These are phyloP conservation scores for Oryza glumipatula DNA, from an alignment of 176 grass and related monocot species.

Conservation along the genomic window DNA sequence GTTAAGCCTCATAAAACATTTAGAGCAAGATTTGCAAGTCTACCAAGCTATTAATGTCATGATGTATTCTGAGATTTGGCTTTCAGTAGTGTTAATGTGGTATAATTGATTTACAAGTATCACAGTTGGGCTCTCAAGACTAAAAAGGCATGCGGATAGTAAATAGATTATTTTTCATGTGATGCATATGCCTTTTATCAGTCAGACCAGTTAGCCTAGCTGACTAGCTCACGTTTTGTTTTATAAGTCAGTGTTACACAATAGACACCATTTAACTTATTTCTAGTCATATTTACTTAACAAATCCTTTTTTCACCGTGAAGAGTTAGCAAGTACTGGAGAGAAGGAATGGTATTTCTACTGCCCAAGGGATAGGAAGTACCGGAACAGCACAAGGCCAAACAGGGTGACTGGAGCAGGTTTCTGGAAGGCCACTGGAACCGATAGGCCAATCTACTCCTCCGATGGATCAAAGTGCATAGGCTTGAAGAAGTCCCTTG, in stretches of 20 bases:
- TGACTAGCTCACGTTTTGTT: constrained; percentile 12
- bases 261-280: constrained; percentile 14
- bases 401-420: constrained; percentile 92
- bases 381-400: constrained; percentile 89
- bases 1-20: constrained; percentile 27
- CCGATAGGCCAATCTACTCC: constrained; percentile 91
- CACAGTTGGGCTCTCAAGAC: background rate
- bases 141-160: background rate
- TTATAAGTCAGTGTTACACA: background rate
- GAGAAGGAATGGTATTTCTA: constrained; percentile 99
- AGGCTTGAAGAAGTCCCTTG: constrained; percentile 96
- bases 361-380: constrained; percentile 95
- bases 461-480: constrained; percentile 93
- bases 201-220: background rate
- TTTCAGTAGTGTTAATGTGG: constrained; percentile 16
- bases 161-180: constrained; percentile 13
- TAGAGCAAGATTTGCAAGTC: constrained; percentile 6
- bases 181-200: background rate
- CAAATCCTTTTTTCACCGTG: background rate
- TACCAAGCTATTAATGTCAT: constrained; percentile 5
- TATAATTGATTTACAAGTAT: constrained; percentile 19
- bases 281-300: constrained; percentile 21
- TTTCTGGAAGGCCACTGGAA: constrained; percentile 99
- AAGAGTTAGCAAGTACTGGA: constrained; percentile 90
- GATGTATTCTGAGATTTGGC: background rate